phyloP scores from a whole-genome alignment of 768 basidiomycete species.

The Suillus occidentalis region DNA sequence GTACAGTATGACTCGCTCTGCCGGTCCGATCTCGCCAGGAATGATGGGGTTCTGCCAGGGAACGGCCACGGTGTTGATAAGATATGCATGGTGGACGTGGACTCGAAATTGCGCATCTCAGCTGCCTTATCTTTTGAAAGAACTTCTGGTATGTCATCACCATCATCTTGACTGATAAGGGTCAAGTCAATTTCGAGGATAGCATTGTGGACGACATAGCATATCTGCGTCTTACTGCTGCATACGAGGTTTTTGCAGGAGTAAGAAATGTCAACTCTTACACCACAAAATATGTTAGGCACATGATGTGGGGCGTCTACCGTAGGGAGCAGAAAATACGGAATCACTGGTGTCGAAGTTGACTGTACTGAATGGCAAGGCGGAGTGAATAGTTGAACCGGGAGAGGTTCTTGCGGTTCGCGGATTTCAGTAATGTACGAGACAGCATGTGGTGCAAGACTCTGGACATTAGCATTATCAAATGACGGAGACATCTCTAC shows the following conservation, averaged over 20 bases:
- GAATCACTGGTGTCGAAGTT: not conserved
- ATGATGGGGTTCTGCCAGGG: not conserved
- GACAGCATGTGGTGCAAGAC: not conserved
- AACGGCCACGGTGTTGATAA: not conserved
- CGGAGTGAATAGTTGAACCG: not conserved
- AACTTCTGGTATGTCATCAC: not conserved
- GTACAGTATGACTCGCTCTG: not conserved
- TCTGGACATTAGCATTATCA: not conserved
- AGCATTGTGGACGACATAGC: not conserved
- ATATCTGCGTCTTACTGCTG: not conserved
- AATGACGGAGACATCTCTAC: not conserved
- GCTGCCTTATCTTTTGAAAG: not conserved
- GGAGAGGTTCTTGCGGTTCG: not conserved
- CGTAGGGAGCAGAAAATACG: not conserved
- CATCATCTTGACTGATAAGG: not conserved
- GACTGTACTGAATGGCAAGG: not conserved
- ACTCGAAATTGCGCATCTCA: not conserved
- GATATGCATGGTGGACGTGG: not conserved
- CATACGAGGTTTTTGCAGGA: not conserved
- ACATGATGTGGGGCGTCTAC: not conserved
- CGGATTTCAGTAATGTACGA: not conserved
- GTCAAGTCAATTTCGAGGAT: not conserved
- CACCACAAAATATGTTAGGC: not conserved
- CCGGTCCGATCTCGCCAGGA: not conserved
- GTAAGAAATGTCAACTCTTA: not conserved